Evolutionary conservation across 148 eudicot genomes (phyloP), one percentile per base, ranked within the genome.

Genomic region (Rhododendron vialii): DNA sequence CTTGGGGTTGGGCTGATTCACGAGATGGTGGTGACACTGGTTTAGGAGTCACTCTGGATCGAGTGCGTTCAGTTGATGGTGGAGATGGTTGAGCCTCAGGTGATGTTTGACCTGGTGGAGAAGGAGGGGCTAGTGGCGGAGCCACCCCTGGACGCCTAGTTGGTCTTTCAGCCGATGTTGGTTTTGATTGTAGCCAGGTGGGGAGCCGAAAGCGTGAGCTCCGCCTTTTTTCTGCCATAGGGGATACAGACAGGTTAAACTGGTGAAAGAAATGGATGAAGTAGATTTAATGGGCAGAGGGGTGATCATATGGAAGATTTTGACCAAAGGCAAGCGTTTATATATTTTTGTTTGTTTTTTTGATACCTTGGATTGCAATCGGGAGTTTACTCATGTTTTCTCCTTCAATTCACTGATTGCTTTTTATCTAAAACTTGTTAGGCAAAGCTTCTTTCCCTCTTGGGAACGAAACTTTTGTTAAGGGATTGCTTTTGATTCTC

Each of bases 281-380:
- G 43, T 17, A 36, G 43, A 26, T 81, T 50, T 24, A 78, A 67
- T 5, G 59, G 63, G 35, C 59, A 30, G 22, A 38, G 57, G 33
- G 85, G n/a, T 65, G 81, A 50, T 73, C 51, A 78, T n/a, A 26
- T 45, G 63, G 20, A 10, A 41, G 26, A 45, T 73, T 7, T 86
- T 69, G 81, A 41, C 83, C 33, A 18, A 48, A 13, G 78, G 59
- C 36, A 8, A 7, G 38, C 13, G 48, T 82, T 82, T 86, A 82
- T 43, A 75, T 47, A 7, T 1, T 24, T 7, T 30, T 13, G 0
- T 6, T 24, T 65, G 13, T 26, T 13, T 47, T 67, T 74, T 82
- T 86, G 88, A 82, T 86, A 74, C 88, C 50, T 86, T 82, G 88
- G 81, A 86, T 24, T 82, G 85, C 22, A 38, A 5, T 26, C 33